Percentiles rank a stretch among this genome's conserved stretches.
Conservation (phyloP, 306 rosid species). For the Trifolium repens region DNA sequence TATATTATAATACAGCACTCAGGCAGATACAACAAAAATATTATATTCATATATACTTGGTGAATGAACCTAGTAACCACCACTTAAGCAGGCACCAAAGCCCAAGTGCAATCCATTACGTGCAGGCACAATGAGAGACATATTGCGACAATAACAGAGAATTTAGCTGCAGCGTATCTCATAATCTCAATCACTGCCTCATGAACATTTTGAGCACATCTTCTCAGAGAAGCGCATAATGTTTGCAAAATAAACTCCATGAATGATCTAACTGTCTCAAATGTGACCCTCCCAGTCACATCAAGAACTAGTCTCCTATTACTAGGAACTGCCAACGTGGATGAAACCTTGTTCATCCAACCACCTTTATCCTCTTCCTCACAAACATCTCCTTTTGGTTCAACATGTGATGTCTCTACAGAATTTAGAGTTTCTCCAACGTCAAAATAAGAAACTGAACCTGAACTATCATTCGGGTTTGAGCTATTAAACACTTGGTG, state of each 20-base stretch:
- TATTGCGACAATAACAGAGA: slow-evolving; percentile 55
- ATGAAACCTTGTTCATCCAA: slow-evolving; percentile 59
- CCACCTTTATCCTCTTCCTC: slow-evolving; percentile 44
- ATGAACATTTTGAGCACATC: slow-evolving; percentile 48
- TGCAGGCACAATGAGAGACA: slow-evolving; percentile 71
- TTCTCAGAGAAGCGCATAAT: slow-evolving; percentile 53
- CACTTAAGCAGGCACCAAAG: slow-evolving; percentile 55
- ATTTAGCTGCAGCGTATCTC: slow-evolving; percentile 62
- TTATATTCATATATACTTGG: not conserved
- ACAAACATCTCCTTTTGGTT: slow-evolving; percentile 18
- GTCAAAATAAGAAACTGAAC: slow-evolving; percentile 32
- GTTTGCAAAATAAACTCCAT: slow-evolving; percentile 64
- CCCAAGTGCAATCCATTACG: slow-evolving; percentile 57
- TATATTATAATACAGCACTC: not conserved
- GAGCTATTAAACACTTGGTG: slow-evolving; percentile 69
- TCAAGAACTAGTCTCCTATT: slow-evolving; percentile 68
- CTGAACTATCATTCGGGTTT: slow-evolving; percentile 34
- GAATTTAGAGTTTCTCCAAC: slow-evolving; percentile 35
- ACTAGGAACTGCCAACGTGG: slow-evolving; percentile 67
- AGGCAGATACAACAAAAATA: slow-evolving; percentile 27
- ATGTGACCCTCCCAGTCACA: slow-evolving; percentile 67
- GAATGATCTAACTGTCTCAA: slow-evolving; percentile 75
- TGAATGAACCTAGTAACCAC: not conserved
- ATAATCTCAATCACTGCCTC: slow-evolving; percentile 62
- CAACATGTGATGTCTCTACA: slow-evolving; percentile 22